Evolutionary conservation across 2,329 filamentous ascomycete species (phyloP), one percentile per base, ranked within the genome.

Genomic region (Aspergillus fumigatiaffinis): DNA sequence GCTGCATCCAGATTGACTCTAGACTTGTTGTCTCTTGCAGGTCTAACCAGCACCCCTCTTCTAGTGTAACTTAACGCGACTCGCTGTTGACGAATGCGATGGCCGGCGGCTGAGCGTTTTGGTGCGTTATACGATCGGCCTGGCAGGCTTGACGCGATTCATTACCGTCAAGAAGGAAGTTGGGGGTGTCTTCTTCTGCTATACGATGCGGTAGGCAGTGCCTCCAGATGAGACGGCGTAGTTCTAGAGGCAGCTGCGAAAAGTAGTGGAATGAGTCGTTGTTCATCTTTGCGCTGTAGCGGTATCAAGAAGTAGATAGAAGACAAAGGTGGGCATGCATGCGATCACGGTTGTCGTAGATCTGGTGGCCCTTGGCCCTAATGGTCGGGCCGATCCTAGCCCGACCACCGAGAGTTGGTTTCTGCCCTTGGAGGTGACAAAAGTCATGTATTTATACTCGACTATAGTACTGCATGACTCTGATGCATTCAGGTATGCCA

Each of bases 201-300:
- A 58, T 29, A 21, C 52, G 58, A 44, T 29, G 47, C 7, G 55
- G 58, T 20, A 60, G 52, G 10, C 58, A 58, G 10, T 41, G 44
- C 21, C 48, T 50, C 55, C 58, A 60, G 42, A 58, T 58, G n/a
- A 46, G 44, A 32, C 44, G 42, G 4, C 55, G 58, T n/a, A 58
- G 4, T 49, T 60, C 55, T 21, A 47, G 14, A 17, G 58, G 58
- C 6, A 58, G 25, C 32, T 26, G 46, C 12, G 48, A 46, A 26
- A 60, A 55, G 4, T 23, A 26, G 42, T 32, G 28, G n/a, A 60
- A 35, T 26, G 25, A 26, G 25, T 26, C 25, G 6, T 26, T 26
- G 6, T 26, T 26, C 25, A 26, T 26, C 25, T 32, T 32, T 14
- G 14, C 29, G 29, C 29, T 32, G 29, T 14, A 29, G 9, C 28